These are phyloP conservation scores for Ophiostoma populinum DNA, from an alignment of 2,329 filamentous ascomycete genomes.

Conservation along the genomic window DNA sequence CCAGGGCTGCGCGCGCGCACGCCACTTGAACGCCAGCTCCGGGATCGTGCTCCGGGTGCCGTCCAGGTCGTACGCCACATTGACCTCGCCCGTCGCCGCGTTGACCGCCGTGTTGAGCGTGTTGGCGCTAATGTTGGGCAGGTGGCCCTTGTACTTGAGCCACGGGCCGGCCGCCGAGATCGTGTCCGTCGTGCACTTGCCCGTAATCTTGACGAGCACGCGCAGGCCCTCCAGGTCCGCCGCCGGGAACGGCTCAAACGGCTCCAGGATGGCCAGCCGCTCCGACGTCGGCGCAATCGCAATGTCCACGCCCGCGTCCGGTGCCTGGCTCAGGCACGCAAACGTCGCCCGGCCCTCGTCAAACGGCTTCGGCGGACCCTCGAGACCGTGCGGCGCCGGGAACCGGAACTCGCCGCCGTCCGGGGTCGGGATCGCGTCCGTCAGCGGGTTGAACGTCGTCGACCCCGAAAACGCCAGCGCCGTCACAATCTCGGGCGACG, in stretches of 20 bases:
- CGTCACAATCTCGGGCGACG: slow-evolving; percentile 90
- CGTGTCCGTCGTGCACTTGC: slow-evolving; percentile 97
- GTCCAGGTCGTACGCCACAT: slow-evolving; percentile 75
- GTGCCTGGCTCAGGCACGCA: slow-evolving; percentile 51
- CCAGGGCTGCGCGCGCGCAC: slow-evolving; percentile 59
- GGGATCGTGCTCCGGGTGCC: slow-evolving; percentile 64
- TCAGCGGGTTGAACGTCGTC: slow-evolving; percentile 93
- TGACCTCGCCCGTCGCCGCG: slow-evolving; percentile 81
- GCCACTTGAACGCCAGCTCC: slow-evolving; percentile 74
- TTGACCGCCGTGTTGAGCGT: slow-evolving; percentile 92
- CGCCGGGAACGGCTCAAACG: slow-evolving; percentile 69
- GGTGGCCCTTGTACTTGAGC: slow-evolving; percentile 98
- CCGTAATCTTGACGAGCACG: slow-evolving; percentile 89
- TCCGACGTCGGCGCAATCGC: slow-evolving; percentile 75
- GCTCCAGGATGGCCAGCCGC: slow-evolving; percentile 78
- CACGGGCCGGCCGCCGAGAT: slow-evolving; percentile 94
- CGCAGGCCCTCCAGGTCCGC: slow-evolving; percentile 59
- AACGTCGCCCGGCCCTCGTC: slow-evolving; percentile 61
- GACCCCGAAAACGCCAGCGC: slow-evolving; percentile 86
- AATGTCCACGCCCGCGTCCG: slow-evolving; percentile 54
- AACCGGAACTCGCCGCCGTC: slow-evolving; percentile 75
- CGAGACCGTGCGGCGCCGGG: slow-evolving; percentile 54
- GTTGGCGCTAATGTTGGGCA: slow-evolving; percentile 95
- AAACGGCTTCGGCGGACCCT: slow-evolving; percentile 48
- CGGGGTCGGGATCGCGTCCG: slow-evolving; percentile 64